Evolutionary conservation across 2,329 filamentous ascomycete species (phyloP).

Genomic region (Chrysoporthe puriensis): DNA sequence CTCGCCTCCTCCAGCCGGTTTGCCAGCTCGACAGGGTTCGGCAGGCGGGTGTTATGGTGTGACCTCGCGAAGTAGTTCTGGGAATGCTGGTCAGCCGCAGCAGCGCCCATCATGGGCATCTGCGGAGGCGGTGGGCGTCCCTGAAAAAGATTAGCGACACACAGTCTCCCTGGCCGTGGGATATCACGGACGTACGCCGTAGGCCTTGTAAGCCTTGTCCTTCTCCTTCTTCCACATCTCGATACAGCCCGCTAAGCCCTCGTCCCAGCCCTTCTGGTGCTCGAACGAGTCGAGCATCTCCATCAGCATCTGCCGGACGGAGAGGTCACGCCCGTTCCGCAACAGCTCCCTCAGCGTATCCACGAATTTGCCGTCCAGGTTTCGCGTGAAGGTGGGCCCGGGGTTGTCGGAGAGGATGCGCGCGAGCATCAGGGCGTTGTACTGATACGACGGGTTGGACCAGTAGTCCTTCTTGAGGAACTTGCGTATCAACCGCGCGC

Average conservation of each 20-base stretch:
- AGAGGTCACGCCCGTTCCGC: constrained; percentile 69
- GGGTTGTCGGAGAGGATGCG: constrained; percentile 93
- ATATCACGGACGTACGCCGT: constrained; percentile 47
- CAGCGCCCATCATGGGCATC: constrained; percentile 42
- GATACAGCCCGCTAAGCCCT: constrained; percentile 70
- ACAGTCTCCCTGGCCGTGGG: background rate
- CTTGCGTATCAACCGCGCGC: constrained; percentile 79
- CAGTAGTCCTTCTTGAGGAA: constrained; percentile 76
- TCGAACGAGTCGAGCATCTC: constrained; percentile 85
- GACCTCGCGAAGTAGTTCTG: constrained; percentile 63
- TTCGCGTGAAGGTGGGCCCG: constrained; percentile 85
- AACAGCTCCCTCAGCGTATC: constrained; percentile 76
- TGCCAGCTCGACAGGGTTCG: constrained; percentile 75
- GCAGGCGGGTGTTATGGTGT: constrained; percentile 56
- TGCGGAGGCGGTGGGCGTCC: constrained; percentile 36
- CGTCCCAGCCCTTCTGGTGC: constrained; percentile 71
- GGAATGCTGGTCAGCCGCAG: constrained; percentile 43
- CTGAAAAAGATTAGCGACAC: constrained; percentile 27
- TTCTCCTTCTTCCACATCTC: constrained; percentile 93
- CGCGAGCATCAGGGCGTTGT: constrained; percentile 94
- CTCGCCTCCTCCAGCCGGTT: constrained; percentile 86
- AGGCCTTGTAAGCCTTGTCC: constrained; percentile 60
- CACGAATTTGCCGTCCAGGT: constrained; percentile 84
- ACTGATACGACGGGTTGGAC: constrained; percentile 72
- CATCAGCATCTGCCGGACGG: constrained; percentile 82